Conservation (phyloP, 2,329 filamentous ascomycete genomes). For the Neofusicoccum laricinum region DNA sequence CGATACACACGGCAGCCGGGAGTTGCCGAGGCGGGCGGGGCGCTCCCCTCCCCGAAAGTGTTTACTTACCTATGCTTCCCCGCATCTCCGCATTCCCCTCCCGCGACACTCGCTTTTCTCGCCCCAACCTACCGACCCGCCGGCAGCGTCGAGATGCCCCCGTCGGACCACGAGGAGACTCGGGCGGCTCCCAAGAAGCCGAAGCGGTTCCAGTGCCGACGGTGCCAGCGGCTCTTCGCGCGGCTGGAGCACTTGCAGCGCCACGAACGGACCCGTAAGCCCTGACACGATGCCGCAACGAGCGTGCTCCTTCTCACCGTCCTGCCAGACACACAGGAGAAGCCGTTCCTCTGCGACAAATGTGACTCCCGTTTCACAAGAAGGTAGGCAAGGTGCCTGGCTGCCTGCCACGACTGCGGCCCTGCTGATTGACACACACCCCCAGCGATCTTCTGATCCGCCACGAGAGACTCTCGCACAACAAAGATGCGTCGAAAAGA, state of each 20-base stretch:
- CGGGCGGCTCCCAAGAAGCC: constrained; percentile 31
- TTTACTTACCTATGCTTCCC: neutral
- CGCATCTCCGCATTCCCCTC: constrained; percentile 9
- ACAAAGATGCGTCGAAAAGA: constrained; percentile 22
- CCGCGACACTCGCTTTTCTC: neutral
- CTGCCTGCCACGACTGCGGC: neutral
- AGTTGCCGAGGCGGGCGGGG: neutral
- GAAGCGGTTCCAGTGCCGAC: constrained; percentile 33
- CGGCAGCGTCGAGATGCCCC: neutral
- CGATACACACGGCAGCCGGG: too few relatives aligned
- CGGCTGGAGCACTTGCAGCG: constrained; percentile 41
- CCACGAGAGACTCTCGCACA: constrained; percentile 40
- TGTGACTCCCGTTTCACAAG: constrained; percentile 43
- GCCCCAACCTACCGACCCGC: neutral
- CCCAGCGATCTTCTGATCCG: constrained; percentile 39
- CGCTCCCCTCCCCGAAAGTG: neutral
- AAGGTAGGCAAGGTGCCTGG: constrained; percentile 30
- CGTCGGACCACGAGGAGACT: constrained; percentile 19
- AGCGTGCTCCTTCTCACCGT: constrained; percentile 18
- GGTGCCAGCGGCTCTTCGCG: constrained; percentile 34
- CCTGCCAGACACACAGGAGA: constrained; percentile 37
- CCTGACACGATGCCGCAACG: neutral
- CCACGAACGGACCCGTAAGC: constrained; percentile 39
- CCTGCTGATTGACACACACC: neutral
- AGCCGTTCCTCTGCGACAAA: constrained; percentile 39